Evolutionary conservation across 805 yeast species (phyloP).

Genomic region (Suhomyces vadensis): DNA sequence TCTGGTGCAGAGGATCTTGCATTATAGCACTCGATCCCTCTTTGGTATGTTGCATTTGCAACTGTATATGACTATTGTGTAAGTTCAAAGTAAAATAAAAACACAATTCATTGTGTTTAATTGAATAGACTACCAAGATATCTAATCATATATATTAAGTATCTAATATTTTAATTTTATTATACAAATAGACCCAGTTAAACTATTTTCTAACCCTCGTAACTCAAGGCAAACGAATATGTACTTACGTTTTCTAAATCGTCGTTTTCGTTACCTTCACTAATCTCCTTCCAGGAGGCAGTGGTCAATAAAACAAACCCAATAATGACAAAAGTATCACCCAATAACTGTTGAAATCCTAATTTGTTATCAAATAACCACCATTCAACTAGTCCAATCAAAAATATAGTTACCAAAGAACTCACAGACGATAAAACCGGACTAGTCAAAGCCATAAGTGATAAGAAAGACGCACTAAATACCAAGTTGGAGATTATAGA

Average conservation of each 20-base stretch:
- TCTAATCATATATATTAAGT: too few species aligned
- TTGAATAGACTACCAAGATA: too few species aligned
- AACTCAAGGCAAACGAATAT: conserved; percentile 43
- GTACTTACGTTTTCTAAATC: conserved; percentile 44
- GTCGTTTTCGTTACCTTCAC: conserved; percentile 48
- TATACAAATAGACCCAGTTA: too few species aligned
- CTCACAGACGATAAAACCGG: conserved; percentile 78
- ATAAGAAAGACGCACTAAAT: conserved; percentile 70
- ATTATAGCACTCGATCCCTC: too few species aligned
- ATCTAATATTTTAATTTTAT: too few species aligned
- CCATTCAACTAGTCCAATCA: conserved; percentile 81
- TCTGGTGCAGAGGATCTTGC: too few species aligned
- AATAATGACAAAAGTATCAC: conserved; percentile 65
- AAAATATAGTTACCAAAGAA: conserved; percentile 70
- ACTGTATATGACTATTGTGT: too few species aligned
- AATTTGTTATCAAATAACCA: conserved; percentile 59
- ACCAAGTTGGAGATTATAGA: conserved; percentile 64
- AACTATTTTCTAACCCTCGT: too few species aligned
- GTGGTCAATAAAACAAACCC: conserved; percentile 69
- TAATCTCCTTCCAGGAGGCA: conserved; percentile 67
- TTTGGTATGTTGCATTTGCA: too few species aligned
- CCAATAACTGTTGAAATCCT: conserved; percentile 57
- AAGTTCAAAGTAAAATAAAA: too few species aligned
- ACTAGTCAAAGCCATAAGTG: conserved; percentile 79
- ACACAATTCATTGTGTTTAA: too few species aligned